A percentile compares a stretch with the other conserved stretches of the same genome.
phyloP scores from a whole-genome alignment of 345 rosid genomes.

The Melastoma malabathricum region DNA sequence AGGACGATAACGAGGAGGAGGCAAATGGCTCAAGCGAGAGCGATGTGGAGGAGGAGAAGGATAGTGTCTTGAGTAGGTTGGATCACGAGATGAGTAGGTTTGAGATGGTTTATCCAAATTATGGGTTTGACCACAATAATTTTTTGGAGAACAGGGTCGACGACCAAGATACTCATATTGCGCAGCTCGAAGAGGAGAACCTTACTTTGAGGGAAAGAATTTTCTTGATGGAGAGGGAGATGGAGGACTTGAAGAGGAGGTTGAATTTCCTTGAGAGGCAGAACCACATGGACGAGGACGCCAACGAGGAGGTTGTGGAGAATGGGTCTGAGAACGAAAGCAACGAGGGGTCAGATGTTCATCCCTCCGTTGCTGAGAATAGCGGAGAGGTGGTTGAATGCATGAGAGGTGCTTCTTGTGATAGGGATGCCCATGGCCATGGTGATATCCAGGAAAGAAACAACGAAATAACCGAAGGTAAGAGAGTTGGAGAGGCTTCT shows the following conservation, averaged over 20 bases:
- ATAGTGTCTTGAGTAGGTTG: constrained; percentile 71
- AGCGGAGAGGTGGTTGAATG: constrained; percentile 9
- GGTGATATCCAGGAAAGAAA: constrained; percentile 6
- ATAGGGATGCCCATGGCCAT: constrained; percentile 5
- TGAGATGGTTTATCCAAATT: constrained; percentile 86
- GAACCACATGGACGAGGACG: constrained; percentile 40
- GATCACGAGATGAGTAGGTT: constrained; percentile 97
- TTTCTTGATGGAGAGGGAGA: constrained; percentile 84
- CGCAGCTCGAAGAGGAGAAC: constrained; percentile 88
- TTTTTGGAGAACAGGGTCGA: constrained; percentile 83
- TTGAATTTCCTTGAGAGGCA: constrained; percentile 70
- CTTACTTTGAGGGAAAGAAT: constrained; percentile 79
- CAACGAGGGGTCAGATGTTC: constrained; percentile 48
- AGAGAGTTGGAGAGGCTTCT: neutral
- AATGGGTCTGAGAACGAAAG: constrained; percentile 58
- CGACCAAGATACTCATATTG: constrained; percentile 91
- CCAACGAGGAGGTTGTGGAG: constrained; percentile 48
- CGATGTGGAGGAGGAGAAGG: constrained; percentile 93
- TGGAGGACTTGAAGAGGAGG: constrained; percentile 80
- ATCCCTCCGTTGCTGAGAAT: constrained; percentile 9
- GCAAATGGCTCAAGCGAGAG: constrained; percentile 77
- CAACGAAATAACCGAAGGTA: constrained; percentile 6
- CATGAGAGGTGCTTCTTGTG: constrained; percentile 3
- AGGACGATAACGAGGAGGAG: constrained; percentile 71
- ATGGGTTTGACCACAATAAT: constrained; percentile 48